phyloP scores from a whole-genome alignment of 768 basidiomycete genomes.

The Tephrocybe sp. region DNA sequence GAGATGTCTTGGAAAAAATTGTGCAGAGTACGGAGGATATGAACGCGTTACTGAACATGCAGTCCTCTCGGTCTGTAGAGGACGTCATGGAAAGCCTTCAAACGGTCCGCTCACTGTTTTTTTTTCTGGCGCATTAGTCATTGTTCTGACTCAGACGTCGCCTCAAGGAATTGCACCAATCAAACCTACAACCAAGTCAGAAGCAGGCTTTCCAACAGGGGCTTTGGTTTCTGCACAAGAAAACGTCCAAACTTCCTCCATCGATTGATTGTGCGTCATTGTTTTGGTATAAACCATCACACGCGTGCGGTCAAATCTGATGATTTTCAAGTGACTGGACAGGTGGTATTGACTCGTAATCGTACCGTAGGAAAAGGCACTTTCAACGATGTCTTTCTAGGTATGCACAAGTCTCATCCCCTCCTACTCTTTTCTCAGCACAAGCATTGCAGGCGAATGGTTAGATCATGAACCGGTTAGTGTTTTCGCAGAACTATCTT shows the following conservation, averaged over 20 bases:
- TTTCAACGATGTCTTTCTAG: slow-evolving; percentile 39
- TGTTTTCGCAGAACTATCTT: slow-evolving; percentile 1
- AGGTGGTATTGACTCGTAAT: slow-evolving; percentile 32
- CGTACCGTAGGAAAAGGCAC: slow-evolving; percentile 32
- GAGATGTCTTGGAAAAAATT: slow-evolving; percentile 33
- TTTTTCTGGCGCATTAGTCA: background rate
- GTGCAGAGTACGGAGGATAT: slow-evolving; percentile 35
- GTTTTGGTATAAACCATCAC: background rate
- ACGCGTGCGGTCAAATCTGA: slow-evolving; percentile 2
- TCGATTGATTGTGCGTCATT: slow-evolving; percentile 37
- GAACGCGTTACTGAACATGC: slow-evolving; percentile 28
- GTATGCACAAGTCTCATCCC: slow-evolving; percentile 20
- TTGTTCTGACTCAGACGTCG: background rate
- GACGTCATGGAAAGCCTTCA: slow-evolving; percentile 44
- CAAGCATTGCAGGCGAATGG: slow-evolving; percentile 37
- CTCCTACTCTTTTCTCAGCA: background rate
- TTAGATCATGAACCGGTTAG: slow-evolving; percentile 34
- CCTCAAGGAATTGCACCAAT: slow-evolving; percentile 34
- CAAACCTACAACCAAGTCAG: slow-evolving; percentile 28
- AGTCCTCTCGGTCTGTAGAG: slow-evolving; percentile 32
- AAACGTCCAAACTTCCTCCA: slow-evolving; percentile 40
- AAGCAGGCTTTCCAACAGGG: slow-evolving; percentile 35
- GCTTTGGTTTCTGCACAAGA: slow-evolving; percentile 37
- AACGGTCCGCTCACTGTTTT: slow-evolving; percentile 26
- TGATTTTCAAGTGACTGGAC: slow-evolving; percentile 37